Evolutionary conservation across 75 land plant genomes (phyloP).

Genomic region (Azolla pinnata): DNA sequence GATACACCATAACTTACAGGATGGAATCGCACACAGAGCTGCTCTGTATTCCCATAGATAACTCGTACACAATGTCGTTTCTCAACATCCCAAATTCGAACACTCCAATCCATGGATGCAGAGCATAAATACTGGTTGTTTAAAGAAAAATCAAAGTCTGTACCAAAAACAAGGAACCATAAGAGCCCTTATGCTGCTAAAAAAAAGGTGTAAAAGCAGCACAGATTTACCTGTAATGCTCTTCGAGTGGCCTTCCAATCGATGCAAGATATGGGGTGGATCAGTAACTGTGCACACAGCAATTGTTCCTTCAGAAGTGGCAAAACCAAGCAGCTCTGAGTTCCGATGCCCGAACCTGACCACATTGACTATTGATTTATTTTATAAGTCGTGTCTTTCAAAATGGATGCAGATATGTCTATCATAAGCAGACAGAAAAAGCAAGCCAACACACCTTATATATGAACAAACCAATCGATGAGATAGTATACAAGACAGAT

Average conservation of each 20-base stretch:
- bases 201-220: not conserved
- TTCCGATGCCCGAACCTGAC: conserved; percentile 90
- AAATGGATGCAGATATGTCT: no score
- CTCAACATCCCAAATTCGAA: conserved; percentile 83
- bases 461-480: no score
- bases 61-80: conserved; percentile 86
- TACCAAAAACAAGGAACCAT: not conserved
- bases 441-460: no score
- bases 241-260: conserved; percentile 74
- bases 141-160: conserved; percentile 93
- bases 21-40: conserved; percentile 84
- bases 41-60: conserved; percentile 72
- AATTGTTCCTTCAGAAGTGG: conserved; percentile 81
- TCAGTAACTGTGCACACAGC: conserved; percentile 56
- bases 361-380: conserved; percentile 66
- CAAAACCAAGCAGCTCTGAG: conserved; percentile 91
- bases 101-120: conserved; percentile 86
- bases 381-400: no score
- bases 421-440: no score
- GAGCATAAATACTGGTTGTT: conserved; percentile 94
- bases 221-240: conserved; percentile 75
- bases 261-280: conserved; percentile 59
- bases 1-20: conserved; percentile 58
- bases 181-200: not conserved
- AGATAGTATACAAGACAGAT: no score